Evolutionary conservation across 208 protist species (phyloP), one percentile per base, ranked within the genome.

Genomic region (Leishmania tarentolae): DNA sequence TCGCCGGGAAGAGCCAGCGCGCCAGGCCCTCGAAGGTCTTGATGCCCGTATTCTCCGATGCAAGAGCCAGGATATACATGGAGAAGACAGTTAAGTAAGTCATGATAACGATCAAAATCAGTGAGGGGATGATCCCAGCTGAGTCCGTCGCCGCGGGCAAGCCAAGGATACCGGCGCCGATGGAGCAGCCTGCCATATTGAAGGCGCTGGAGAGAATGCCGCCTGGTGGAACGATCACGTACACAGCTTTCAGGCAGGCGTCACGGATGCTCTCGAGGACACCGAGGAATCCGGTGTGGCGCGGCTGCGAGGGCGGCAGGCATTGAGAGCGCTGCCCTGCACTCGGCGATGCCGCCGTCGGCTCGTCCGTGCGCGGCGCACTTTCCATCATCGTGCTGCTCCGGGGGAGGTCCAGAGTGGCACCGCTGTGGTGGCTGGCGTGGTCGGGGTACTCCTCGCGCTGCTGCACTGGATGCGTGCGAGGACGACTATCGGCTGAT

Each of bases 11-110:
- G 19, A 94, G 77, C 44, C 63, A 65, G 11, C 53, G 59, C 17
- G 86, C 80, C 73, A 89, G 83, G n/a, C 75, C 84, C 71, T 92
- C 91, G 75, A 90, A 94, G 40, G 57, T 88, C 37, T 76, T 78
- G 40, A 82, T 79, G 47, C 74, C 63, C 15, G 86, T 94, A 42
- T 69, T 75, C 61, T 92, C 53, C 35, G 74, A 57, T 8, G 79
- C 84, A n/a, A 83, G 63, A 17, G 68, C 90, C 3, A 94, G 59
- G 56, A 93, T 68, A 59, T 83, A 79, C 78, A 92, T 83, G 47
- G 89, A 81, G 56, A 82, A 83, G 19, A 86, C 57, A 13, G 82
- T 79, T 31, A 93, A 81, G 66, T 83, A 83, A 11, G 89, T 91
- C 44, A 91, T 87, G 42, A 88, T 73, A 4, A 90, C 42, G 35